A percentile compares a stretch with the other conserved stretches of the same genome.
Conservation (phyloP, 73 alveolate genomes). For the Blepharisma stoltei region DNA sequence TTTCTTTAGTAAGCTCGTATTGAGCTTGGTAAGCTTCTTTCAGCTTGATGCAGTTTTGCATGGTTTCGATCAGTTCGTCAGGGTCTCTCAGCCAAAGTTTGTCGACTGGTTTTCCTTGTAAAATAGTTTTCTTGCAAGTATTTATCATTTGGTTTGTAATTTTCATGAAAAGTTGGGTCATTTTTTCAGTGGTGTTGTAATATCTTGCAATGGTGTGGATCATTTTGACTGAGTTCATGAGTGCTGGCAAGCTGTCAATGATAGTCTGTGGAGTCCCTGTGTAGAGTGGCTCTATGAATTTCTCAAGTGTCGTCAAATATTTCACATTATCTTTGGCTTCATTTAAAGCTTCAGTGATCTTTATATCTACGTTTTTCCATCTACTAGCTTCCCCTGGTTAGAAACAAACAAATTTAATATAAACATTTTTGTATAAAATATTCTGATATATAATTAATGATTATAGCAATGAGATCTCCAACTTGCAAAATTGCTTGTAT, state of each 20-base stretch:
- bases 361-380: conserved; percentile 55
- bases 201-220: conserved; percentile 99
- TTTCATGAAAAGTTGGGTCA: conserved; percentile 99
- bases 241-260: conserved; percentile 97
- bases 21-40: conserved; percentile 82
- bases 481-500: too few relatives aligned
- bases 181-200: conserved; percentile 98
- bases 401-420: not conserved
- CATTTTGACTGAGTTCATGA: conserved; percentile 99
- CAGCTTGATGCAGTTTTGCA: conserved; percentile 83
- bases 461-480: too few relatives aligned
- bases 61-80: conserved; percentile 93
- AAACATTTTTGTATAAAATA: too few relatives aligned
- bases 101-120: conserved; percentile 70
- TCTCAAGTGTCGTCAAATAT: conserved; percentile 98
- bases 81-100: conserved; percentile 91
- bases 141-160: conserved; percentile 99
- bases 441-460: too few relatives aligned
- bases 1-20: conserved; percentile 97
- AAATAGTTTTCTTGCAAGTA: conserved; percentile 97
- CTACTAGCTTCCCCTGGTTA: too few relatives aligned
- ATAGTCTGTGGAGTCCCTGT: conserved; percentile 98
- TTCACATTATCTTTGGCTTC: conserved; percentile 99
- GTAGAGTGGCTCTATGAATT: conserved; percentile 98
- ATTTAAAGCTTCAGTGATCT: conserved; percentile 94